Percentiles rank a stretch among this genome's conserved stretches.
Conservation (phyloP, 257 asterid genomes). For the Vinca minor region DNA sequence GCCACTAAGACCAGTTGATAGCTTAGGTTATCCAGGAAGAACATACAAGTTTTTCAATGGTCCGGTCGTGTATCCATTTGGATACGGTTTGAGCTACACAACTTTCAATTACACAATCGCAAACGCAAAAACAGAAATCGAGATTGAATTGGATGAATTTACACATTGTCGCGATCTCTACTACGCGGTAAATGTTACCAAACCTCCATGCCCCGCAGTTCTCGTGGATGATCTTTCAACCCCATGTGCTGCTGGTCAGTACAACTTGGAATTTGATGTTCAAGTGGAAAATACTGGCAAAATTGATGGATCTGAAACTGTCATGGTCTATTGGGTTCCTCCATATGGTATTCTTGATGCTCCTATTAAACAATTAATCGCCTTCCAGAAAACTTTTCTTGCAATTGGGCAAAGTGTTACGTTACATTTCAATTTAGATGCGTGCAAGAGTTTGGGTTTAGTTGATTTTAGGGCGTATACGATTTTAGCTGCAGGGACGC, state of each 20-base stretch:
- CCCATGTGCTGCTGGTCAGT: neutral
- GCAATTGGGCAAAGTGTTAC: slow-evolving; percentile 8
- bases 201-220: slow-evolving; percentile 24
- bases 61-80: slow-evolving; percentile 30
- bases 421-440: slow-evolving; percentile 21
- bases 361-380: slow-evolving; percentile 28
- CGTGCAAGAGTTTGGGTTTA: slow-evolving; percentile 13
- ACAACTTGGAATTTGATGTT: slow-evolving; percentile 9
- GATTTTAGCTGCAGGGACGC: too few species aligned
- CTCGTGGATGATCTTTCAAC: slow-evolving; percentile 13
- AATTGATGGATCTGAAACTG: slow-evolving; percentile 23
- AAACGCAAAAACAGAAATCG: neutral
- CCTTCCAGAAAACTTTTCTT: slow-evolving; percentile 26
- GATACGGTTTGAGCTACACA: slow-evolving; percentile 44
- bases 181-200: slow-evolving; percentile 9
- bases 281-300: slow-evolving; percentile 26
- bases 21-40: slow-evolving; percentile 35
- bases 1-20: slow-evolving; percentile 24
- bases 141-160: slow-evolving; percentile 16
- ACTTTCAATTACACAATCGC: slow-evolving; percentile 20
- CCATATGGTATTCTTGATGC: slow-evolving; percentile 23
- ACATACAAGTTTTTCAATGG: slow-evolving; percentile 41
- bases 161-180: slow-evolving; percentile 29
- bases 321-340: slow-evolving; percentile 27
- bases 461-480: too few species aligned